phyloP scores from a whole-genome alignment of 441 rosid genomes.

The Isatis lusitanica region DNA sequence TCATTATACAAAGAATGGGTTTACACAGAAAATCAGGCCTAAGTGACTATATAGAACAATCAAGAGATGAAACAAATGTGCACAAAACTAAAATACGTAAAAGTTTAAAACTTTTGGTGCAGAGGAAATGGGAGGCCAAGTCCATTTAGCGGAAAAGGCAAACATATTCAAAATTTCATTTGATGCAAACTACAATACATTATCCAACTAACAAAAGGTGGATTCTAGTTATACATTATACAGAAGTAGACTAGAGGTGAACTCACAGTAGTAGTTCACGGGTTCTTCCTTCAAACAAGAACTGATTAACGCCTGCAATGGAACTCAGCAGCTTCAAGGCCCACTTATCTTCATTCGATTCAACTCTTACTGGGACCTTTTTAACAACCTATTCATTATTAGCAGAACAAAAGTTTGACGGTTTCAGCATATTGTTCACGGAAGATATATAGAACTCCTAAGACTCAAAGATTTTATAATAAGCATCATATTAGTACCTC shows the following conservation, averaged over 20 bases:
- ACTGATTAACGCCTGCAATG: constrained; percentile 61
- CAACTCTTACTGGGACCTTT: constrained; percentile 47
- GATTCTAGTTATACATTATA: not conserved
- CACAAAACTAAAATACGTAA: not conserved
- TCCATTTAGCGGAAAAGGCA: not conserved
- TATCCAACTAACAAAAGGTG: not conserved
- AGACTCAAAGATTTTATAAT: not conserved
- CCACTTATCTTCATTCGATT: constrained; percentile 70
- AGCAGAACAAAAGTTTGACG: constrained; percentile 1
- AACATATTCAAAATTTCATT: not conserved
- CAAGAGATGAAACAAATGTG: not conserved
- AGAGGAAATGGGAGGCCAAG: constrained; percentile 1
- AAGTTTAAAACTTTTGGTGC: not conserved
- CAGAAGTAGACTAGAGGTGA: not conserved
- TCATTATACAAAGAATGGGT: not conserved
- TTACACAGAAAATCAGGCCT: not conserved
- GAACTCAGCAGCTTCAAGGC: constrained; percentile 66
- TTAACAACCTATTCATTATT: constrained; percentile 49
- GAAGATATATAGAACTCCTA: not conserved
- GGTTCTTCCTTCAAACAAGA: constrained; percentile 66
- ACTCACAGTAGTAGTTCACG: constrained; percentile 87
- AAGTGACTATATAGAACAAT: not conserved
- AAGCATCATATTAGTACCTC: constrained; percentile 46
- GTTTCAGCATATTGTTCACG: not conserved
- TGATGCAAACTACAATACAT: constrained; percentile 2